Evolutionary conservation across 352 stramenopile species (phyloP).

Genomic region (Phytophthora crassamura): DNA sequence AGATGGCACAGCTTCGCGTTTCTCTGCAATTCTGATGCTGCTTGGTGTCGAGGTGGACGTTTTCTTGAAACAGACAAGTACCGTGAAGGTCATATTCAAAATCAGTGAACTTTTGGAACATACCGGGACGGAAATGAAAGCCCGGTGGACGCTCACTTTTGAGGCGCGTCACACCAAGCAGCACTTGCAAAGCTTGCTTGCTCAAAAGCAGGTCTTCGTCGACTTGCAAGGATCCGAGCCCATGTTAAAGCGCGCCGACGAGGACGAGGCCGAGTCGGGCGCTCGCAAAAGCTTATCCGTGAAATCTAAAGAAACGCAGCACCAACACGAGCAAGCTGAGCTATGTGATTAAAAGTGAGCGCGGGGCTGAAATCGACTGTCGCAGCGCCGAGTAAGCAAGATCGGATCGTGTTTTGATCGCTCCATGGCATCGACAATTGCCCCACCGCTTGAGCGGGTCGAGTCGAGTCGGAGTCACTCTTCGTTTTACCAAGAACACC

Average conservation of each 20-base stretch:
- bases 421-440: no score
- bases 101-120: not conserved
- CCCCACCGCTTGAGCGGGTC: no score
- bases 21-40: constrained; percentile 21
- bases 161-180: not conserved
- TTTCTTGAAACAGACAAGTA: constrained; percentile 21
- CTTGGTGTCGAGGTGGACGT: constrained; percentile 13
- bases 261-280: no score
- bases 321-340: no score
- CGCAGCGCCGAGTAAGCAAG: no score
- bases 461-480: constrained; percentile 8
- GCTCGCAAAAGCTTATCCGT: no score
- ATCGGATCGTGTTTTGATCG: no score
- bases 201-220: not conserved
- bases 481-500: constrained; percentile 32
- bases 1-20: constrained; percentile 9
- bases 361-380: no score
- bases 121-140: not conserved
- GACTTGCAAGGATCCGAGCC: constrained; percentile 1
- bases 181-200: constrained; percentile 3
- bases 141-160: constrained; percentile 9
- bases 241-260: constrained; percentile 15
- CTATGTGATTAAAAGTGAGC: no score
- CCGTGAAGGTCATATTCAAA: constrained; percentile 1
- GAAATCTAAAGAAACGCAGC: no score